phyloP scores from a whole-genome alignment of 208 protist genomes.

The Acanthamoeba royreba region DNA sequence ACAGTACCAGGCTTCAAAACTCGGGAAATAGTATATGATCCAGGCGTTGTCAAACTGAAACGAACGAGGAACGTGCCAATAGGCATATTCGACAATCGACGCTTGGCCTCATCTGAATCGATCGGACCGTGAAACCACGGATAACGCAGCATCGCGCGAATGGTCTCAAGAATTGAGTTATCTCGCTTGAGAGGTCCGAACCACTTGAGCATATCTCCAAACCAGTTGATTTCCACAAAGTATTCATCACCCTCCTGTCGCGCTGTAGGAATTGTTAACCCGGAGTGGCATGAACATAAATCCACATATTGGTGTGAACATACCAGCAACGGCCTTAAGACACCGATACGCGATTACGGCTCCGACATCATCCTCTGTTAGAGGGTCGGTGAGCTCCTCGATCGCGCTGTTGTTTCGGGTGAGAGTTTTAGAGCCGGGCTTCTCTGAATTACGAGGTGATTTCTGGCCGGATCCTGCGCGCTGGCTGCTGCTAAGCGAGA shows the following conservation, averaged over 20 bases:
- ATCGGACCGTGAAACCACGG: conserved; percentile 44
- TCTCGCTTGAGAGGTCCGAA: not conserved
- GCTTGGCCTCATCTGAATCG: conserved; percentile 37
- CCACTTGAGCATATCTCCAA: conserved; percentile 44
- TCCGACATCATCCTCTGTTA: not conserved
- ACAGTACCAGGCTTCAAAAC: conserved; percentile 32
- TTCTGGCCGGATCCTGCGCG: not conserved
- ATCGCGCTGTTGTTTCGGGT: no score
- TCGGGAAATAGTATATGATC: conserved; percentile 40
- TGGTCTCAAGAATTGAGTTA: conserved; percentile 13
- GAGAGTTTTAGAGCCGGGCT: no score
- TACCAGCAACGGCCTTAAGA: not conserved
- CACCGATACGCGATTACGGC: not conserved
- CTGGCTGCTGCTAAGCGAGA: not conserved
- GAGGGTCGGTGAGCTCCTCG: not conserved
- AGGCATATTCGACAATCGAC: conserved; percentile 18
- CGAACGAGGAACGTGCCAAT: conserved; percentile 25
- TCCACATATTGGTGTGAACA: not conserved
- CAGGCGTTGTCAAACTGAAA: conserved; percentile 39
- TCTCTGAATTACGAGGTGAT: not conserved
- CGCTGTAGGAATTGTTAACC: not conserved
- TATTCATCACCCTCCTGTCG: not conserved
- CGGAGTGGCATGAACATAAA: not conserved
- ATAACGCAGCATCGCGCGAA: not conserved
- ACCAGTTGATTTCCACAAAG: conserved; percentile 25